Evolutionary conservation across 139 green algal genomes (phyloP).

Genomic region (Coccomyxa sp.): DNA sequence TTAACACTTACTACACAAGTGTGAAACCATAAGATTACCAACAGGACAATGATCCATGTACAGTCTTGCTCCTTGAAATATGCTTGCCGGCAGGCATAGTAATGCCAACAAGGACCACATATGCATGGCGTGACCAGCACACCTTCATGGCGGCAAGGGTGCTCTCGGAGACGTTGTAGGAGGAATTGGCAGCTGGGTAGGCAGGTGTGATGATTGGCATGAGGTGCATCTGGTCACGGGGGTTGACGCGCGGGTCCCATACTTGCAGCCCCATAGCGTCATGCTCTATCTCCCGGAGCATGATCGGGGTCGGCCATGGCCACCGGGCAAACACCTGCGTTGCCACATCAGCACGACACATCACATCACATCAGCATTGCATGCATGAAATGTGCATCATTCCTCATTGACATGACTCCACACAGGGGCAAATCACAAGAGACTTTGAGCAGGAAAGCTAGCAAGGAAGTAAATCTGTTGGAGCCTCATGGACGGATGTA

Average conservation of each 20-base stretch:
- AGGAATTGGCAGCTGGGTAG: slow-evolving; percentile 95
- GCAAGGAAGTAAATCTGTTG: too few relatives aligned
- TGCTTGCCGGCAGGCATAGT: too few relatives aligned
- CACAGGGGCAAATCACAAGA: background rate
- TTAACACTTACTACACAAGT: background rate
- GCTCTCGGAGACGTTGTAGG: slow-evolving; percentile 87
- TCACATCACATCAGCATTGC: background rate
- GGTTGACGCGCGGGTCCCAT: slow-evolving; percentile 83
- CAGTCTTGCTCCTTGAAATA: too few relatives aligned
- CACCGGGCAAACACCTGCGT: slow-evolving; percentile 63
- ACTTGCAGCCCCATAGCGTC: slow-evolving; percentile 37
- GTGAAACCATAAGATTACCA: background rate
- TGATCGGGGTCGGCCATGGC: slow-evolving; percentile 80
- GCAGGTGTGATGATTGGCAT: slow-evolving; percentile 97
- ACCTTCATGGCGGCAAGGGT: slow-evolving; percentile 71
- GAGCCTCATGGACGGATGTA: too few relatives aligned
- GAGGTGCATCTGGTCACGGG: slow-evolving; percentile 68
- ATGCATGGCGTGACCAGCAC: background rate
- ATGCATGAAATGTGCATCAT: background rate
- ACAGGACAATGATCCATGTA: background rate
- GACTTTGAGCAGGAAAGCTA: background rate
- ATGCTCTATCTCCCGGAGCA: slow-evolving; percentile 70
- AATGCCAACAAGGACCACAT: too few relatives aligned
- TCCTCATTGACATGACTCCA: background rate
- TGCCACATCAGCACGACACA: background rate